Evolutionary conservation across 768 basidiomycete genomes (phyloP).

Genomic region (Podaxis sp.): DNA sequence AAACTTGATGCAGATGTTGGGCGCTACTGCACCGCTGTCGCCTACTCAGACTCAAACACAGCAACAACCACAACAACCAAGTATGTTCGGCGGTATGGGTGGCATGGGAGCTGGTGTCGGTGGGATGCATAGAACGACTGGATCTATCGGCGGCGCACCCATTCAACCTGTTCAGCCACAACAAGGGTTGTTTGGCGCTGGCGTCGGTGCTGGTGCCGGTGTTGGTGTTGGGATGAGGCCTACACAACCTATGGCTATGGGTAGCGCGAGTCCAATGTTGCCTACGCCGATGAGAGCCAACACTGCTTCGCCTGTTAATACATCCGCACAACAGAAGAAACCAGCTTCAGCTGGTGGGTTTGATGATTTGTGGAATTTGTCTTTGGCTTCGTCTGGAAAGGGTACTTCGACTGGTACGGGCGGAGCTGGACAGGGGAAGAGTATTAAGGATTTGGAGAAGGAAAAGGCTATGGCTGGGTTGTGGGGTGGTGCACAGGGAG

Average conservation of each 20-base stretch:
- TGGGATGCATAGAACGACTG: slow-evolving; percentile 10
- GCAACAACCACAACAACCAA: slow-evolving; percentile 30
- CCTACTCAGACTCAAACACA: slow-evolving; percentile 28
- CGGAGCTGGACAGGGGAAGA: slow-evolving; percentile 48
- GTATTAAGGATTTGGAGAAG: slow-evolving; percentile 86
- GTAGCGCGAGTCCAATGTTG: not conserved
- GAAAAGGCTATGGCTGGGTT: slow-evolving; percentile 82
- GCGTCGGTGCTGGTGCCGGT: no score
- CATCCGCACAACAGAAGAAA: slow-evolving; percentile 32
- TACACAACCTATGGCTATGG: slow-evolving; percentile 20
- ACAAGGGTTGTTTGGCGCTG: slow-evolving; percentile 34
- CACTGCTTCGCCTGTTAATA: slow-evolving; percentile 32
- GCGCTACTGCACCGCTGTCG: slow-evolving; percentile 27
- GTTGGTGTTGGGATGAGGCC: slow-evolving; percentile 28
- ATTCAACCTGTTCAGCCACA: slow-evolving; percentile 34
- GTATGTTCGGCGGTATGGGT: slow-evolving; percentile 24
- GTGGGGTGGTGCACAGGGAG: slow-evolving; percentile 54
- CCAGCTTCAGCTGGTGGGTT: slow-evolving; percentile 46
- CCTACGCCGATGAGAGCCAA: slow-evolving; percentile 24
- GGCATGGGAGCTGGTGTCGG: slow-evolving; percentile 26
- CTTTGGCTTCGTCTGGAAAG: slow-evolving; percentile 54
- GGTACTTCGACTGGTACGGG: slow-evolving; percentile 27
- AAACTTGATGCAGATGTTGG: slow-evolving; percentile 53
- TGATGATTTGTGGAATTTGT: slow-evolving; percentile 88
- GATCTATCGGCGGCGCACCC: slow-evolving; percentile 31